A percentile compares a stretch with the other conserved stretches of the same genome.
These are phyloP conservation scores for Verticillium alfalfae DNA, from an alignment of 2,329 filamentous ascomycete species.

Conservation along the genomic window DNA sequence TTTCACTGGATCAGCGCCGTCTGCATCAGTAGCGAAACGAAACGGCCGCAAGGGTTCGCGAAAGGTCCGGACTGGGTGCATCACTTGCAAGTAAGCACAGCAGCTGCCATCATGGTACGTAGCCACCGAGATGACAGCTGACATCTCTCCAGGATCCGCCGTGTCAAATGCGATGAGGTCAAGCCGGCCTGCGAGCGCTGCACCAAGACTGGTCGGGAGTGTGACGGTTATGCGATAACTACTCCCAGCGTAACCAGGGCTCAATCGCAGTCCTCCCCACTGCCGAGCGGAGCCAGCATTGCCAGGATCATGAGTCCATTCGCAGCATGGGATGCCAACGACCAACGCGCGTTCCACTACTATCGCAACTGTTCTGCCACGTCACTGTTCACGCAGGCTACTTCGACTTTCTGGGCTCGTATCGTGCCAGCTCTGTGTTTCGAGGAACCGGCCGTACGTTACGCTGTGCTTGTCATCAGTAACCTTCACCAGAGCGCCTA, in stretches of 20 bases:
- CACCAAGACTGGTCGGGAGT: slow-evolving; percentile 47
- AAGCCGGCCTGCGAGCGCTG: slow-evolving; percentile 49
- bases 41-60: slow-evolving; percentile 32
- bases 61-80: slow-evolving; percentile 44
- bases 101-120: neutral
- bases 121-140: neutral
- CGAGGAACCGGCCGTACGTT: slow-evolving; percentile 38
- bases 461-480: slow-evolving; percentile 44
- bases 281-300: neutral
- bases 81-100: slow-evolving; percentile 44
- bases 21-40: neutral
- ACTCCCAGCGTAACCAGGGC: neutral
- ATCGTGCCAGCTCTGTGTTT: slow-evolving; percentile 39
- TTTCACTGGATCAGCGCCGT: neutral
- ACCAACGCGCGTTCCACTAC: slow-evolving; percentile 22
- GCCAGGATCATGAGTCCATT: neutral
- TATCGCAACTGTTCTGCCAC: slow-evolving; percentile 29
- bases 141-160: slow-evolving; percentile 36
- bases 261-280: neutral
- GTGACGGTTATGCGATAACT: slow-evolving; percentile 43
- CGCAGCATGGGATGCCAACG: slow-evolving; percentile 8
- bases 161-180: slow-evolving; percentile 52
- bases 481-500: slow-evolving; percentile 33
- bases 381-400: slow-evolving; percentile 30
- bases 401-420: slow-evolving; percentile 36